Evolutionary conservation across 192 early-diverging fungal genomes (phyloP).

Genomic region (Geranomyces michiganensis): DNA sequence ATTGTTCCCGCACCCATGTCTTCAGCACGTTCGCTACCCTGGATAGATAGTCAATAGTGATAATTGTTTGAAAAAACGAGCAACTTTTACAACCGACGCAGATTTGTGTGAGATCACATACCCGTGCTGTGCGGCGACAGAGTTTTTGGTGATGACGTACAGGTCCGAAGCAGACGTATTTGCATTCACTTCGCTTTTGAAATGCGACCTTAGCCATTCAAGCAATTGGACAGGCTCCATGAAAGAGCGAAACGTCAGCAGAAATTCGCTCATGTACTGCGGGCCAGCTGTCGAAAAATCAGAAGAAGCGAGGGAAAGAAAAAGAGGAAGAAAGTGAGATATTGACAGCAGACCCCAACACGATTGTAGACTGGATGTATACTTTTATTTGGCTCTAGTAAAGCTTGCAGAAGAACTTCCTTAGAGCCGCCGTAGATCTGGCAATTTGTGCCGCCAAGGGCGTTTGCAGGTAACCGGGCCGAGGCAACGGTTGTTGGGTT

Average conservation of each 20-base stretch:
- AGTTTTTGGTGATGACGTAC: not conserved
- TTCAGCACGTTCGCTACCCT: not conserved
- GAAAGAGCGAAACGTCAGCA: constrained; percentile 17
- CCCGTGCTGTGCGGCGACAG: not conserved
- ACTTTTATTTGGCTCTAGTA: not conserved
- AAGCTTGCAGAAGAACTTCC: not conserved
- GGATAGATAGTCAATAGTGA: too few relatives aligned
- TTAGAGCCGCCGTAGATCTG: not conserved
- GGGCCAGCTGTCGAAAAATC: not conserved
- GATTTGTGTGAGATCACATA: too few relatives aligned
- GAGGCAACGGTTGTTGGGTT: not conserved
- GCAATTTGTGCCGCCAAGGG: not conserved
- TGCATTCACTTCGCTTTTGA: not conserved
- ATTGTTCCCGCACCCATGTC: constrained; percentile 2
- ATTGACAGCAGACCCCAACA: not conserved
- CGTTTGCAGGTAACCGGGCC: not conserved
- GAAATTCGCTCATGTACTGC: not conserved
- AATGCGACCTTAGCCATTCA: not conserved
- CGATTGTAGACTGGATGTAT: too few relatives aligned
- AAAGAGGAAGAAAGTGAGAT: not conserved
- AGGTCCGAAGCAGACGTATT: not conserved
- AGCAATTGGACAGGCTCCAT: not conserved
- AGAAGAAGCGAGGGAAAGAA: not conserved
- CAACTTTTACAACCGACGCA: too few relatives aligned
- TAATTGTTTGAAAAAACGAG: too few relatives aligned